These are phyloP conservation scores for Rhodotorula toruloides DNA, from an alignment of 768 basidiomycete species.

Conservation along the genomic window DNA sequence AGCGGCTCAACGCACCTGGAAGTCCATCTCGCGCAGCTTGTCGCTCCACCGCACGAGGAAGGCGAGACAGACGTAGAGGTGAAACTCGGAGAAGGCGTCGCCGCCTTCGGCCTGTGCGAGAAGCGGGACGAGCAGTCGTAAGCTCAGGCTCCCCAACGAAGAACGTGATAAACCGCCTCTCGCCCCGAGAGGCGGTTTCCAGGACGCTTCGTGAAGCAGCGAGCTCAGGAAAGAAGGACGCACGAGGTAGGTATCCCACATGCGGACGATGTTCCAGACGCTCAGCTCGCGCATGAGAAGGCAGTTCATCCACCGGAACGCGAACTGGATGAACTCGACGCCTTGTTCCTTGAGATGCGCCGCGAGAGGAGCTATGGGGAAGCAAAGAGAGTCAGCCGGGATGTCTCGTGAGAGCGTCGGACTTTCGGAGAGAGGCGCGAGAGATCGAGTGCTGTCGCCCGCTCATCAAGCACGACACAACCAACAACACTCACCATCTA, in stretches of 20 bases:
- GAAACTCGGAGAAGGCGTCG: slow-evolving; percentile 98
- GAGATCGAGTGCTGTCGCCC: too few relatives aligned
- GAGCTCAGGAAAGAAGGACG: slow-evolving; percentile 45
- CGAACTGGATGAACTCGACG: slow-evolving; percentile 99
- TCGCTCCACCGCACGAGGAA: slow-evolving; percentile 95
- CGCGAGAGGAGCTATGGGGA: slow-evolving; percentile 66
- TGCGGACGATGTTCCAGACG: slow-evolving; percentile 90
- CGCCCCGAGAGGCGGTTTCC: neutral
- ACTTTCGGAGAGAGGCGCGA: too few relatives aligned
- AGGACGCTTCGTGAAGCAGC: too few relatives aligned
- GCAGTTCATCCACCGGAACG: slow-evolving; percentile 99
- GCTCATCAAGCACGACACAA: too few relatives aligned
- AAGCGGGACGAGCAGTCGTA: too few relatives aligned
- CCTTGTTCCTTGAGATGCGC: slow-evolving; percentile 80
- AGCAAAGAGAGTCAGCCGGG: neutral
- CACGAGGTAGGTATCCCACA: slow-evolving; percentile 99
- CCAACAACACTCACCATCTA: slow-evolving; percentile 61
- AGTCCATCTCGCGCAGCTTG: slow-evolving; percentile 91
- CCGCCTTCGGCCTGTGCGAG: slow-evolving; percentile 80
- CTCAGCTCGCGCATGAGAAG: slow-evolving; percentile 96
- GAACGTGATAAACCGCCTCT: too few relatives aligned
- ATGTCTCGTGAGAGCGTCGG: too few relatives aligned
- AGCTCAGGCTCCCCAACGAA: too few relatives aligned
- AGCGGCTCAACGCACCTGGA: slow-evolving; percentile 62
- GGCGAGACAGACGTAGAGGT: slow-evolving; percentile 95